Evolutionary conservation across 2,329 filamentous ascomycete species (phyloP), one percentile per base, ranked within the genome.

Genomic region (Colletotrichum acutatum): DNA sequence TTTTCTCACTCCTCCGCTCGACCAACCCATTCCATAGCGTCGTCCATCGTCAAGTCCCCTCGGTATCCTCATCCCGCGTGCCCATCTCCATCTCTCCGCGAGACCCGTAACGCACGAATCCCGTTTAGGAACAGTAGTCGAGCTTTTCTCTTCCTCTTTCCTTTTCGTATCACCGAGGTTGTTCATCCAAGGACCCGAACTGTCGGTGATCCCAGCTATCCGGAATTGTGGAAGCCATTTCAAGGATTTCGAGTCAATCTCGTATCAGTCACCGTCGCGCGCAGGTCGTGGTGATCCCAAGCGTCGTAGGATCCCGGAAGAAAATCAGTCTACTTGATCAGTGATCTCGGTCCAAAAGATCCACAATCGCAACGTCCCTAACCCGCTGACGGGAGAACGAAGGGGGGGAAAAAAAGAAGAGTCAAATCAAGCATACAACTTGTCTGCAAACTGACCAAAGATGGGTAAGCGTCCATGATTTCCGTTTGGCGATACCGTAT

Each of bases 401-500:
- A n/a, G 42, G 16, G 7, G 1, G 19, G 34, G 7, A 42, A 42
- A 19, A 49, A n/a, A 7, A 49, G 19, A 49, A 49, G 42, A n/a
- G 19, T 49, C 42, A 49, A 28, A 26, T 14, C 49, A 60, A 54
- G 53, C 28, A 60, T 59, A 46, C 26, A 32, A 26, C 59, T n/a
- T 9, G 6, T 8, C 7, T 30, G 28, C 11, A 52, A 62, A 52
- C 54, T 34, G 32, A 68, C 56, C 68, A 49, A 28, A 53, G 69
- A 72, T 72, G 71, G 71, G 71, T 74, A 74, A 74, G 71, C 67
- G 61, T 71, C 61, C 53, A 60, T 12, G 59, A 60, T 70, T 72
- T 66, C 54, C 28, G 28, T 68, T 59, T 46, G 37, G 14, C 42
- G 28, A 53, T 52, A 52, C 60, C 28, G 49, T 34, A 49, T 53